Conservation (phyloP, 2,329 filamentous ascomycete genomes). For the Endothia cerciana region DNA sequence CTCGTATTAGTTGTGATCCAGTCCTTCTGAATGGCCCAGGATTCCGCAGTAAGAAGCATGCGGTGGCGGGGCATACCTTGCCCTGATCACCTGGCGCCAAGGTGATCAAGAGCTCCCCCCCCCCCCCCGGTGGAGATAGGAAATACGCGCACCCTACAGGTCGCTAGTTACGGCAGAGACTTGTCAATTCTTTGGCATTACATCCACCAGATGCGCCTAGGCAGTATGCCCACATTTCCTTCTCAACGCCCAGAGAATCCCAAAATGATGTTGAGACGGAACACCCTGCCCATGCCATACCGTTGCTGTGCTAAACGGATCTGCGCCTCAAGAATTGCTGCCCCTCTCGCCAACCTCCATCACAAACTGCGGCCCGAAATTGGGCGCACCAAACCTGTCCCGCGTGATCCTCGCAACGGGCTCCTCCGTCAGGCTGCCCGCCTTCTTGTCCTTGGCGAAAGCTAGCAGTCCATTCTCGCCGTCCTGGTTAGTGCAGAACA, state of each 20-base stretch:
- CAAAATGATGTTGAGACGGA: not conserved
- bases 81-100: not conserved
- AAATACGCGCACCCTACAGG: not conserved
- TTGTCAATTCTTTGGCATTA: not conserved
- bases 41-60: no score
- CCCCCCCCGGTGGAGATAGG: not conserved
- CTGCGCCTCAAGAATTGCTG: slow-evolving; percentile 12
- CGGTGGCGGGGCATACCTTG: no score
- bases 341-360: slow-evolving; percentile 20
- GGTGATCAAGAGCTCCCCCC: not conserved
- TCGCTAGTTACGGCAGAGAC: not conserved
- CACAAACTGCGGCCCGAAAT: slow-evolving; percentile 40
- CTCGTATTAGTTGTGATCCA: slow-evolving; percentile 1
- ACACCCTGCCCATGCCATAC: not conserved
- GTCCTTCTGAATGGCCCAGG: not conserved
- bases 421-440: slow-evolving; percentile 37
- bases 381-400: slow-evolving; percentile 36
- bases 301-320: not conserved
- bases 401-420: slow-evolving; percentile 36
- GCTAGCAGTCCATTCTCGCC: slow-evolving; percentile 46
- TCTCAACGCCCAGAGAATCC: no score
- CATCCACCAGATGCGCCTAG: not conserved
- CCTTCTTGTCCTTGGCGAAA: slow-evolving; percentile 38
- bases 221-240: no score
- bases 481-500: slow-evolving; percentile 54